phyloP scores from a whole-genome alignment of 345 rosid species.

The Carallia brachiata region DNA sequence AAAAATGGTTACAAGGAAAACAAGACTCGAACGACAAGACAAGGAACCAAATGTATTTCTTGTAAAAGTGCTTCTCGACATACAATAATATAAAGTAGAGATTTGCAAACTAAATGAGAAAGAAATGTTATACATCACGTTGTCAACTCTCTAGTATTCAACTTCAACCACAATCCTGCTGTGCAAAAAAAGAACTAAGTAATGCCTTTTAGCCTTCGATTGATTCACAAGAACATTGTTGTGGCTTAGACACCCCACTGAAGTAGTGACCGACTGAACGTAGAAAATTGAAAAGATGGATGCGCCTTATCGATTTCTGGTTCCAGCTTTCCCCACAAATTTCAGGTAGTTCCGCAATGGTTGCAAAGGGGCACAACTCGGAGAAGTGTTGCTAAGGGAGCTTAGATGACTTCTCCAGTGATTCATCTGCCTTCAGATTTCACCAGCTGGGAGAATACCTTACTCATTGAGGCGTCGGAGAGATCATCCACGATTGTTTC shows the following conservation, averaged over 20 bases:
- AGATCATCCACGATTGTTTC: slow-evolving; percentile 44
- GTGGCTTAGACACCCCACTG: not conserved
- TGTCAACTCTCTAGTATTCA: not conserved
- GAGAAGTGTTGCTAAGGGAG: not conserved
- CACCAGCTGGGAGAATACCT: slow-evolving; percentile 79
- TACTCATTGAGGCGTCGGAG: slow-evolving; percentile 68
- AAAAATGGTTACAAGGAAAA: too few relatives aligned
- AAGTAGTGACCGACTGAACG: not conserved
- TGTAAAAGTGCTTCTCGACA: not conserved
- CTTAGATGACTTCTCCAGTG: not conserved
- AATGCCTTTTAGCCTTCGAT: not conserved
- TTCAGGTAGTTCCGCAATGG: not conserved
- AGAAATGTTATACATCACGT: not conserved
- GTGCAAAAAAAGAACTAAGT: not conserved
- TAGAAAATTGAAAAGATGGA: not conserved
- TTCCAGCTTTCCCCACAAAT: too few relatives aligned
- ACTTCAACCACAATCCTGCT: not conserved
- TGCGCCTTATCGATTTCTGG: too few relatives aligned
- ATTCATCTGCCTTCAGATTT: slow-evolving; percentile 76
- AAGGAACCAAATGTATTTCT: not conserved
- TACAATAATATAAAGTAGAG: not conserved
- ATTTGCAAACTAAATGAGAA: not conserved
- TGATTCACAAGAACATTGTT: not conserved
- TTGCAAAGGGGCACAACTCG: slow-evolving; percentile 2
- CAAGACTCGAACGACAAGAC: not conserved